phyloP scores from a whole-genome alignment of 352 stramenopile species.

The Salisapilia sapeloensis region DNA sequence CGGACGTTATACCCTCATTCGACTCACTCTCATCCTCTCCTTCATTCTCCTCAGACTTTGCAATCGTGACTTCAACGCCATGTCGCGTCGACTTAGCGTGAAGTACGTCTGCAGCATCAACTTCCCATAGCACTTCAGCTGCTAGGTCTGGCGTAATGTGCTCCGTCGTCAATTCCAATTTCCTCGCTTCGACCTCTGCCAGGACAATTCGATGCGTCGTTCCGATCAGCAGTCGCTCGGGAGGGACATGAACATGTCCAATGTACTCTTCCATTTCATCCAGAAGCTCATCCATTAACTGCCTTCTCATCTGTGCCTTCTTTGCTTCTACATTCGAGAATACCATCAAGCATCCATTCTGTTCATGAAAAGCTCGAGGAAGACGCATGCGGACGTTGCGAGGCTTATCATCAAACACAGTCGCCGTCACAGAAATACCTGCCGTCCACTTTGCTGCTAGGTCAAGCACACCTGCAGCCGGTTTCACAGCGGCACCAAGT shows the following conservation, averaged over 20 bases:
- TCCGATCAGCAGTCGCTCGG: slow-evolving; percentile 40
- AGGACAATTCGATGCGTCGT: slow-evolving; percentile 63
- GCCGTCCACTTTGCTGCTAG: slow-evolving; percentile 57
- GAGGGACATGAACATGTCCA: slow-evolving; percentile 47
- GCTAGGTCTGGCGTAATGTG: slow-evolving; percentile 8
- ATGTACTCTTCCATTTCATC: slow-evolving; percentile 64
- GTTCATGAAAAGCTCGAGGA: slow-evolving; percentile 60
- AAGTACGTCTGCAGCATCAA: not conserved
- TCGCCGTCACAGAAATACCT: slow-evolving; percentile 72
- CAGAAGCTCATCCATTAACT: slow-evolving; percentile 31
- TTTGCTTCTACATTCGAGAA: slow-evolving; percentile 58
- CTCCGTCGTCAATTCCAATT: not conserved
- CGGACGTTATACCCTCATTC: slow-evolving; percentile 27
- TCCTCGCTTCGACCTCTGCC: slow-evolving; percentile 20
- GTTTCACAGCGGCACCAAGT: slow-evolving; percentile 80
- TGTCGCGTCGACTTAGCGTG: slow-evolving; percentile 8
- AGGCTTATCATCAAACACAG: slow-evolving; percentile 63
- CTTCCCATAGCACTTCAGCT: slow-evolving; percentile 2
- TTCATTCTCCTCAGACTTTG: slow-evolving; percentile 24
- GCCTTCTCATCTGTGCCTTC: slow-evolving; percentile 39
- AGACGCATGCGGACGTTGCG: slow-evolving; percentile 41
- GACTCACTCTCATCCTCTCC: slow-evolving; percentile 12
- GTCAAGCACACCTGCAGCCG: slow-evolving; percentile 72
- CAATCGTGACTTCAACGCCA: slow-evolving; percentile 28
- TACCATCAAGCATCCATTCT: slow-evolving; percentile 58